Evolutionary conservation across 345 rosid genomes (phyloP), one percentile per base, ranked within the genome.

Genomic region (Eucalyptus tenuipes): DNA sequence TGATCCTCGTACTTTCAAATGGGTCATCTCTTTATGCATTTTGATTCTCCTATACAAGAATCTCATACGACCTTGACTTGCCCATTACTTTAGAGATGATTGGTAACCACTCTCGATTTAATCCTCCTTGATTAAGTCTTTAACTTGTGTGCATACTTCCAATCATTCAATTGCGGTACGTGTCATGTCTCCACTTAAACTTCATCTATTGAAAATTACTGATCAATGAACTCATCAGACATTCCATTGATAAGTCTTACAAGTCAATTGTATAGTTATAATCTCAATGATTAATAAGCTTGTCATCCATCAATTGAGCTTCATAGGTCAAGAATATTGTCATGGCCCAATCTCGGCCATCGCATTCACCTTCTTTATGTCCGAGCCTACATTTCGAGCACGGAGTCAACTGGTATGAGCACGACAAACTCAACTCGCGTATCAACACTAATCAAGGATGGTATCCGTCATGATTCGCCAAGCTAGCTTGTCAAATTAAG

Each of bases 191-290:
- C 47, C 29, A 6, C 15, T 40, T 10, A 40, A 22, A 75, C 47
- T 10, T 24, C 6, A 20, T 40, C 9, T 0, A 75, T 40, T 20
- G 29, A 3, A 75, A 75, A 40, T 3, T 40, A 20, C 2, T 2
- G 0, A 40, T 37, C 1, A 0, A 40, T 20, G 27, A 37, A 44
- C 15, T 37, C 15, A 75, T 75, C 3, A 10, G 1, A 71, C 44
- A 9, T 71, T 33, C 4, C 7, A 17, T 71, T 18, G 2, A 71
- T 17, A 10, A 1, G 7, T 2, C 13, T 17, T 17, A 17, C 0
- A 37, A 18, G 25, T 68, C 4, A 5, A 0, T 18, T 2, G 7
- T 31, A 0, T 0, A 8, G 7, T 33, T 0, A 4, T 17, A 2
- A 18, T 20, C 25, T 5, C 2, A 33, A 33, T 2, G 8, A 71